Evolutionary conservation across 139 green algal genomes (phyloP).

Genomic region (Tetraselmis striata): DNA sequence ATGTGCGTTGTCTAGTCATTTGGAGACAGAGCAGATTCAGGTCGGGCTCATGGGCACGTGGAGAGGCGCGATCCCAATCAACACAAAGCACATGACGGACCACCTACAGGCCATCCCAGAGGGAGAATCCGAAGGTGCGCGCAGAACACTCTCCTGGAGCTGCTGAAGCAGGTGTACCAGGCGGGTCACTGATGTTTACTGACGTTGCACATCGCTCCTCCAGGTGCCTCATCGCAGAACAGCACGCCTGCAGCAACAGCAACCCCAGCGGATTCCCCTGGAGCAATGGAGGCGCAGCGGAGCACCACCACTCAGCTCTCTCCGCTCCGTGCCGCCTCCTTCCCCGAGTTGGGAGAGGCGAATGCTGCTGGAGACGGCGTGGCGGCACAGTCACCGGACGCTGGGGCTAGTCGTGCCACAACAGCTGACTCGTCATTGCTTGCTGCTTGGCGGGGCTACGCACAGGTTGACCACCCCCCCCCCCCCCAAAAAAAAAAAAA

Average conservation of each 20-base stretch:
- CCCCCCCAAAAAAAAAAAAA: too few relatives aligned
- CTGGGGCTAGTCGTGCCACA: not conserved
- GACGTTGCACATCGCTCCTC: not conserved
- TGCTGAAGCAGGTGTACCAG: too few relatives aligned
- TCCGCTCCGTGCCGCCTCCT: not conserved
- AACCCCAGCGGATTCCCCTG: not conserved
- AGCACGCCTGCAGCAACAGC: not conserved
- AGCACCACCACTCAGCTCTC: too few relatives aligned
- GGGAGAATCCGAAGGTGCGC: not conserved
- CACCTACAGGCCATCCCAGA: not conserved
- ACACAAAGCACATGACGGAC: not conserved
- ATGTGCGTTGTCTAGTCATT: not conserved
- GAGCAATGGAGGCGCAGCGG: not conserved
- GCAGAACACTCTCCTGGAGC: not conserved
- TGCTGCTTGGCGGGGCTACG: not conserved
- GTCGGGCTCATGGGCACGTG: not conserved
- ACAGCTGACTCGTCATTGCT: not conserved
- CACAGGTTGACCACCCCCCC: too few relatives aligned
- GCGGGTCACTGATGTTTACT: not conserved
- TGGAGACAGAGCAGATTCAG: not conserved
- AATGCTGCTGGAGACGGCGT: not conserved
- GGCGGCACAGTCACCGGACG: not conserved
- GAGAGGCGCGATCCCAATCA: not conserved
- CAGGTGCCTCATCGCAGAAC: not conserved
- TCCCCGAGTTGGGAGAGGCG: too few relatives aligned